Percentiles rank a stretch among this genome's conserved stretches.
Conservation (phyloP, 2,329 filamentous ascomycete species). For the Elsinoe batatas region DNA sequence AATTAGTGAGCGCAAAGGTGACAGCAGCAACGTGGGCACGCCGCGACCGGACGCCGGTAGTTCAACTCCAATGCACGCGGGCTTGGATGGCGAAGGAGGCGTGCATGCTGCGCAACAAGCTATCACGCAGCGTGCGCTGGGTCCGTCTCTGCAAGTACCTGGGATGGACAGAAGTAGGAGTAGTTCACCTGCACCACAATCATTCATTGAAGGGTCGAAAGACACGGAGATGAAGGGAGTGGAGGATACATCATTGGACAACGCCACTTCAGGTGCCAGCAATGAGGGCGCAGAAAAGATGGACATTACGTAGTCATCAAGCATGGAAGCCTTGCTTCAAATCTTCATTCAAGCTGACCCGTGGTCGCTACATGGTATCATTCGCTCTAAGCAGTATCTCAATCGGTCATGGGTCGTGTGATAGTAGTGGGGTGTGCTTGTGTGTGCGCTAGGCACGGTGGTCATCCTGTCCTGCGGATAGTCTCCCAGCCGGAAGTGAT, state of each 20-base stretch:
- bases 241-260: constrained; percentile 16
- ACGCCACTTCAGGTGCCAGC: constrained; percentile 11
- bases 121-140: constrained; percentile 15
- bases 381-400: not conserved
- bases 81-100: constrained; percentile 20
- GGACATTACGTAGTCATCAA: constrained; percentile 15
- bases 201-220: constrained; percentile 15
- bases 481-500: constrained; percentile 32
- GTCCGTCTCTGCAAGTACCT: constrained; percentile 14
- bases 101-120: constrained; percentile 15
- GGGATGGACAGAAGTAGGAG: constrained; percentile 14
- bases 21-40: constrained; percentile 37
- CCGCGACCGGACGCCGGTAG: constrained; percentile 32
- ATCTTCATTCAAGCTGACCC: not conserved
- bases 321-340: not conserved
- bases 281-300: constrained; percentile 13
- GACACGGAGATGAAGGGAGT: constrained; percentile 18
- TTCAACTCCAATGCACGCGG: constrained; percentile 32
- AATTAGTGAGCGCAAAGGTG: constrained; percentile 30
- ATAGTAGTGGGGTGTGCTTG: not conserved
- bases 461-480: constrained; percentile 28
- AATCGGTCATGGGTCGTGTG: no score
- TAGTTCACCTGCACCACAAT: constrained; percentile 11
- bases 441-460: not conserved
- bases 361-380: not conserved